phyloP scores from a whole-genome alignment of 352 stramenopile species.

The Phytophthora nicotianae region DNA sequence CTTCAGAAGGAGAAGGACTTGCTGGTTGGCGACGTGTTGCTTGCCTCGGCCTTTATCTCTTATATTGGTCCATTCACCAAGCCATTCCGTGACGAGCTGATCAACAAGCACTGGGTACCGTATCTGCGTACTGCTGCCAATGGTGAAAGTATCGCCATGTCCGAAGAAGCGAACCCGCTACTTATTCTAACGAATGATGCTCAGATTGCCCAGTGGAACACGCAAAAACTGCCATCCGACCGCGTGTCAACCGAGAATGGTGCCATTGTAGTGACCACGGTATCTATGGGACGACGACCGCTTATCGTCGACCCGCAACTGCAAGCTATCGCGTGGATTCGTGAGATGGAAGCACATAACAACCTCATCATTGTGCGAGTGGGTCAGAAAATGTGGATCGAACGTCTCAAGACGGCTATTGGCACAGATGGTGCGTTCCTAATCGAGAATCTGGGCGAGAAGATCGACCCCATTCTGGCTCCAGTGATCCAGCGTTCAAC shows the following conservation, averaged over 20 bases:
- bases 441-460: constrained; percentile 95
- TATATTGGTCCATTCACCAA: constrained; percentile 97
- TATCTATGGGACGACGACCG: constrained; percentile 88
- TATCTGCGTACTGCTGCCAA: constrained; percentile 89
- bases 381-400: constrained; percentile 94
- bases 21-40: constrained; percentile 93
- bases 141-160: constrained; percentile 91
- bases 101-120: constrained; percentile 93
- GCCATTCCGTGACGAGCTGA: constrained; percentile 92
- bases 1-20: constrained; percentile 93
- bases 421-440: constrained; percentile 93
- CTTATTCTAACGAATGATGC: constrained; percentile 92
- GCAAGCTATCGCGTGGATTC: constrained; percentile 94
- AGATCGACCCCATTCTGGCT: constrained; percentile 93
- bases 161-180: constrained; percentile 88
- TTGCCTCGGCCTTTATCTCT: constrained; percentile 95
- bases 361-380: constrained; percentile 95
- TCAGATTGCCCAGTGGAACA: constrained; percentile 95
- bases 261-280: constrained; percentile 92
- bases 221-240: constrained; percentile 91
- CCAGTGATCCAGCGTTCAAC: constrained; percentile 95
- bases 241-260: constrained; percentile 95
- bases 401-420: constrained; percentile 93
- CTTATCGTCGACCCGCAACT: constrained; percentile 95
- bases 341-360: constrained; percentile 90